A percentile compares a stretch with the other conserved stretches of the same genome.
Conservation (phyloP, 2,329 filamentous ascomycete species). For the Clarireedia sp. region DNA sequence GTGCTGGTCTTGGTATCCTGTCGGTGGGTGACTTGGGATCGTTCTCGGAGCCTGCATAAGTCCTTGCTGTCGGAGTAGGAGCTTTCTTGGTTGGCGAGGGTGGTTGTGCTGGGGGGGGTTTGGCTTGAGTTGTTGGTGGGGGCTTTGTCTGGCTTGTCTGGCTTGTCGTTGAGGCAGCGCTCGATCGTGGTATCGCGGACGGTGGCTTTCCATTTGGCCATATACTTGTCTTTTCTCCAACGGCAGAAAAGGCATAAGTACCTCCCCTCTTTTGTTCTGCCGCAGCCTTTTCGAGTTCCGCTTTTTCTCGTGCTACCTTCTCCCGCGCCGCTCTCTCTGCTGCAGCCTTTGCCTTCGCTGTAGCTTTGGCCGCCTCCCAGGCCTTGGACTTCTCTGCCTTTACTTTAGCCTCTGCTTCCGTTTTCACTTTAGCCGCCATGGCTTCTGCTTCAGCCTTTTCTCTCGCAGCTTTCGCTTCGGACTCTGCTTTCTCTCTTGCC, state of each 20-base stretch:
- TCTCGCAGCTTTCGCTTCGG: not conserved
- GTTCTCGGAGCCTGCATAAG: conserved; percentile 53
- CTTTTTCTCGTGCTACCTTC: conserved; percentile 18
- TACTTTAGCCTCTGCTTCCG: conserved; percentile 27
- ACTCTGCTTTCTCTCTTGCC: conserved; percentile 1
- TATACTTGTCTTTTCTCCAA: conserved; percentile 62
- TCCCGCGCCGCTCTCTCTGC: conserved; percentile 18
- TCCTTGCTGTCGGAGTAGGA: conserved; percentile 45
- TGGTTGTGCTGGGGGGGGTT: conserved; percentile 20
- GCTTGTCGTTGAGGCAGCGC: conserved; percentile 21
- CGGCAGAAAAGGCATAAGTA: conserved; percentile 55
- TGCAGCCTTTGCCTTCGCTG: not conserved
- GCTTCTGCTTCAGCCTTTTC: conserved; percentile 12
- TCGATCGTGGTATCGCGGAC: conserved; percentile 10
- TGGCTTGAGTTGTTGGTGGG: conserved; percentile 12
- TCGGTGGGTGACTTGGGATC: conserved; percentile 58
- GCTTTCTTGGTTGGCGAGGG: conserved; percentile 35
- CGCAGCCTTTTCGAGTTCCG: conserved; percentile 17
- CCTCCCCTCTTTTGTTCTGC: conserved; percentile 25
- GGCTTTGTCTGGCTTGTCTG: conserved; percentile 24
- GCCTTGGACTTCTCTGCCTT: conserved; percentile 18
- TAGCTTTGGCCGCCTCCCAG: conserved; percentile 1
- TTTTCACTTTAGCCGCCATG: conserved; percentile 12
- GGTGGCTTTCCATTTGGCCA: conserved; percentile 57
- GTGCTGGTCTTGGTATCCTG: conserved; percentile 56